Evolutionary conservation across 768 basidiomycete species (phyloP), one percentile per base, ranked within the genome.

Genomic region (Gloeophyllum trabeum): DNA sequence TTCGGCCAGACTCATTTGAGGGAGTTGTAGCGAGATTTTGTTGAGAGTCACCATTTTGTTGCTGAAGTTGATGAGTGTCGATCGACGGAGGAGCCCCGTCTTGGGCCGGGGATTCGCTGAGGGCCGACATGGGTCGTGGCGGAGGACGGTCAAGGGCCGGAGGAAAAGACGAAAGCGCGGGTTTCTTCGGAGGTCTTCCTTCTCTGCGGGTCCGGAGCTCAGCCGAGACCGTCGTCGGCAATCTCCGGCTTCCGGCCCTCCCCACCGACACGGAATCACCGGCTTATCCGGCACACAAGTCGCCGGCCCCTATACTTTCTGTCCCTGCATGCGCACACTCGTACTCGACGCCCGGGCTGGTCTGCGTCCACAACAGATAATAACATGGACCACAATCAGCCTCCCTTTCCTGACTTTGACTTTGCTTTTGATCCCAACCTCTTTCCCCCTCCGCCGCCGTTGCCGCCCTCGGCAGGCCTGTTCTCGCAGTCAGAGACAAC

Each of bases 401-500:
- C 75, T 4, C 76, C 79, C 0, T 80, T 76, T 56, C 61, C 76
- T 37, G 81, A 85, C 51, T 84, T 84, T 48, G 75, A 81, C 47
- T 82, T 79, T 57, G 57, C 69, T n/a, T 84, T 82, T 51, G 79
- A 84, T 53, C 74, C 79, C 1, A 62, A 60, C 37, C 45, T 81
- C n/a, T 82, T 82, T 47, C 76, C 80, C 0, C 65, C 71, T 10
- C 74, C 77, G 0, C 70, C 73, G 0, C 74, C 81, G 0, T 56
- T 84, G 0, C 81, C 82, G 0, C 64, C 83, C 0, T 82, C 84
- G 5, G 76, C 81, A 20, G 82, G 82, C 55, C 76, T 90, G 49
- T 84, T 90, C 59, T 82, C 85, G 6, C 67, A 75, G 0, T 71
- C 79, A 46, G 87, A 90, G 61, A 82, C 82, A 4, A 81, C 78